A percentile compares a stretch with the other conserved stretches of the same genome.
phyloP scores from a whole-genome alignment of 768 basidiomycete species.

The Boletus sp. region DNA sequence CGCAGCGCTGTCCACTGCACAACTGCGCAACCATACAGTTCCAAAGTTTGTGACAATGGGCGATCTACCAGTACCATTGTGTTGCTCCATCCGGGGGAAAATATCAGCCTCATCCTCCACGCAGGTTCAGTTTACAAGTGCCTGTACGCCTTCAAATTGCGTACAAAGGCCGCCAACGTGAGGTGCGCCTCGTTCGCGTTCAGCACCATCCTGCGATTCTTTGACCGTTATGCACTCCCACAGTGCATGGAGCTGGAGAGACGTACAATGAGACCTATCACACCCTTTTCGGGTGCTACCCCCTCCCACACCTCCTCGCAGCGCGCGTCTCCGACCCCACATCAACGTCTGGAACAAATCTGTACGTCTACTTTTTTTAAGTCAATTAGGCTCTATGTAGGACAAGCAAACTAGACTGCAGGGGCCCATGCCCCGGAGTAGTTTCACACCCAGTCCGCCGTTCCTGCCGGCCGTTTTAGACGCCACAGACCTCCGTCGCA shows the following conservation, averaged over 20 bases:
- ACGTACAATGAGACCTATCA: conserved; percentile 59
- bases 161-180: conserved; percentile 64
- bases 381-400: too few relatives aligned
- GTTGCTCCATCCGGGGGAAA: conserved; percentile 60
- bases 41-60: conserved; percentile 60
- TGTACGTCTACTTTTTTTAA: conserved; percentile 20
- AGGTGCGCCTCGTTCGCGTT: conserved; percentile 45
- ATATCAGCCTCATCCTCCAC: conserved; percentile 64
- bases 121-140: conserved; percentile 65
- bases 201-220: neutral
- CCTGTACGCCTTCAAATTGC: conserved; percentile 56
- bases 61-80: conserved; percentile 51
- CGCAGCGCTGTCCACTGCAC: conserved; percentile 20
- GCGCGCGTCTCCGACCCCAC: conserved; percentile 35
- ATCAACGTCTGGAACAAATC: conserved; percentile 60
- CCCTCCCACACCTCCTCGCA: conserved; percentile 32
- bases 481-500: too few relatives aligned
- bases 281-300: conserved; percentile 50
- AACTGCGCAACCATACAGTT: conserved; percentile 64
- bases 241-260: conserved; percentile 67
- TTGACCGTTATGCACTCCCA: neutral
- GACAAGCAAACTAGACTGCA: too few relatives aligned
- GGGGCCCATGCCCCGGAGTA: too few relatives aligned
- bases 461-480: too few relatives aligned
- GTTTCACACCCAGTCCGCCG: too few relatives aligned